Conservation (phyloP, 495 filamentous ascomycete genomes). For the Astrocystis sublimbata region DNA sequence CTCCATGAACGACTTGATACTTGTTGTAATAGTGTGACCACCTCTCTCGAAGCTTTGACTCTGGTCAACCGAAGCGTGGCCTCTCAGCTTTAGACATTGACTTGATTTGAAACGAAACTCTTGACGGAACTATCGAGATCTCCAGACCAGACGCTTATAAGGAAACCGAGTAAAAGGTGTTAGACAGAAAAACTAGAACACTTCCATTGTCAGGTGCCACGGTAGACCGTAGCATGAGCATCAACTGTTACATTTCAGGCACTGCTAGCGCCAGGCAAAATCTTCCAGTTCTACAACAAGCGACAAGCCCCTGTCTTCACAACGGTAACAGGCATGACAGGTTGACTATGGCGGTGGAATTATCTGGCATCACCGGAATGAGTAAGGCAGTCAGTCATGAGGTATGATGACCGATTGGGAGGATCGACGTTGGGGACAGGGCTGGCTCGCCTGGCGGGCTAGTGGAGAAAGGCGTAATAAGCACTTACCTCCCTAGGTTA, state of each 20-base stretch:
- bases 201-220: not conserved
- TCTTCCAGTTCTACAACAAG: conserved; percentile 33
- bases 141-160: not conserved
- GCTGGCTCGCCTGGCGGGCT: not conserved
- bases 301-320: conserved; percentile 27
- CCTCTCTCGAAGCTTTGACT: not conserved
- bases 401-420: not conserved
- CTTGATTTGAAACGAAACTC: conserved; percentile 37
- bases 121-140: conserved; percentile 26
- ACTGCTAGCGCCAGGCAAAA: conserved; percentile 33
- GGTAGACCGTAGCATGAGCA: conserved; percentile 13
- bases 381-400: not conserved
- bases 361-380: not conserved
- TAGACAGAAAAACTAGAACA: too few species aligned
- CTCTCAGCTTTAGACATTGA: too few species aligned
- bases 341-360: not conserved
- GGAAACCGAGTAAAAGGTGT: conserved; percentile 11
- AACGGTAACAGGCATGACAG: conserved; percentile 1
- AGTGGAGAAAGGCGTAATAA: too few species aligned
- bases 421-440: not conserved
- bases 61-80: not conserved
- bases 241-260: conserved; percentile 39
- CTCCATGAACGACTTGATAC: too few species aligned
- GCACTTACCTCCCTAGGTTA: too few species aligned
- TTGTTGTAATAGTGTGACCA: too few species aligned